phyloP scores from a whole-genome alignment of 176 grass and related monocot species.

The Guadua angustifolia region DNA sequence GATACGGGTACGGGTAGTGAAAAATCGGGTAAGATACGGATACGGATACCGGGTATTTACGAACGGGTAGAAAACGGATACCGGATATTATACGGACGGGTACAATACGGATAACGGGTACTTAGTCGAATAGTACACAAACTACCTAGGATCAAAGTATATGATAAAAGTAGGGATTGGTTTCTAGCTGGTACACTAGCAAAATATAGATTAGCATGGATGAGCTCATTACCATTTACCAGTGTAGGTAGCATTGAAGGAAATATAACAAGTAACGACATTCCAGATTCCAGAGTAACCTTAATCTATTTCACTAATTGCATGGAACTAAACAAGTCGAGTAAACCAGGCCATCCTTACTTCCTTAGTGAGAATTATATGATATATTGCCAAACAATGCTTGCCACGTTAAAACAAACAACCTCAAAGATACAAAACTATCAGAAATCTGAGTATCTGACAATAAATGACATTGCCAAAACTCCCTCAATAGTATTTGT shows the following conservation, averaged over 20 bases:
- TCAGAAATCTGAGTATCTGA: neutral
- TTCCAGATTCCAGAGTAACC: neutral
- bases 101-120: too few relatives aligned
- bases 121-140: too few relatives aligned
- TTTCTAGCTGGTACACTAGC: neutral
- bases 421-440: neutral
- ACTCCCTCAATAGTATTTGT: neutral
- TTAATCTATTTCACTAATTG: conserved; percentile 13
- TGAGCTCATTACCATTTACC: neutral
- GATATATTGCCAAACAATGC: neutral
- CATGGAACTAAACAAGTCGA: conserved; percentile 32
- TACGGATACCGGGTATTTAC: too few relatives aligned
- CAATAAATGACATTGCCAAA: neutral
- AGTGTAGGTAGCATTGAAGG: neutral
- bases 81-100: too few relatives aligned
- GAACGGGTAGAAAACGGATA: too few relatives aligned
- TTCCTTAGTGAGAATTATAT: neutral
- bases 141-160: too few relatives aligned
- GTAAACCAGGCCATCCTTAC: neutral
- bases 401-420: neutral
- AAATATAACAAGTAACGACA: neutral
- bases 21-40: too few relatives aligned
- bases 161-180: neutral
- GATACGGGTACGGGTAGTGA: too few relatives aligned
- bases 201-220: neutral